phyloP scores from a whole-genome alignment of 495 filamentous ascomycete species.

The Letharia lupina region DNA sequence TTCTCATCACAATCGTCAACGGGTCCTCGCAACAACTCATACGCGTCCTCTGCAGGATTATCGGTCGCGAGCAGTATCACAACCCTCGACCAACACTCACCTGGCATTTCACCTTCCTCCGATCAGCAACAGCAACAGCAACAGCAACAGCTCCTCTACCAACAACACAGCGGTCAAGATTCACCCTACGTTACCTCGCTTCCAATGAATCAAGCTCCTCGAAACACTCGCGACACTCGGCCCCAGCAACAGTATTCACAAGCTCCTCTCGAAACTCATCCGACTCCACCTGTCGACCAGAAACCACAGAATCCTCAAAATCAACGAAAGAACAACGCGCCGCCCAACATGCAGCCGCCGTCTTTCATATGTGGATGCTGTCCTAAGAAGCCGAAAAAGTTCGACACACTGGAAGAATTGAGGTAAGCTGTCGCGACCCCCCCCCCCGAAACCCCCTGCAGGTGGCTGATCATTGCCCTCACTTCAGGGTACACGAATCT shows the following conservation, averaged over 20 bases:
- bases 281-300: conserved; percentile 31
- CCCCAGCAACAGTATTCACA: conserved; percentile 40
- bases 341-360: conserved; percentile 34
- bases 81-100: conserved; percentile 65
- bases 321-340: conserved; percentile 24
- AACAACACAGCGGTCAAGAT: conserved; percentile 36
- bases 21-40: conserved; percentile 64
- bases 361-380: conserved; percentile 90
- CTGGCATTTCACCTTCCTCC: conserved; percentile 59
- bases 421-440: conserved; percentile 50
- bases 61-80: conserved; percentile 66
- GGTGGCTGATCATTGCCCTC: conserved; percentile 15
- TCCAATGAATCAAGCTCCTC: conserved; percentile 54
- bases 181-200: conserved; percentile 54
- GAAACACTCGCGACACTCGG: conserved; percentile 42
- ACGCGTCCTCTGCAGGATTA: conserved; percentile 55
- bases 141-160: conserved; percentile 18
- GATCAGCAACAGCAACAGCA: conserved; percentile 38
- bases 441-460: background rate
- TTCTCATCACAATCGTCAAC: conserved; percentile 65
- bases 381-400: conserved; percentile 98
- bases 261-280: conserved; percentile 37
- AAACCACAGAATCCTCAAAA: conserved; percentile 18
- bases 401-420: conserved; percentile 77
- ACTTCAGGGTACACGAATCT: conserved; percentile 62